Conservation (phyloP, 768 basidiomycete genomes). For the Cystoderma amianthinum region DNA sequence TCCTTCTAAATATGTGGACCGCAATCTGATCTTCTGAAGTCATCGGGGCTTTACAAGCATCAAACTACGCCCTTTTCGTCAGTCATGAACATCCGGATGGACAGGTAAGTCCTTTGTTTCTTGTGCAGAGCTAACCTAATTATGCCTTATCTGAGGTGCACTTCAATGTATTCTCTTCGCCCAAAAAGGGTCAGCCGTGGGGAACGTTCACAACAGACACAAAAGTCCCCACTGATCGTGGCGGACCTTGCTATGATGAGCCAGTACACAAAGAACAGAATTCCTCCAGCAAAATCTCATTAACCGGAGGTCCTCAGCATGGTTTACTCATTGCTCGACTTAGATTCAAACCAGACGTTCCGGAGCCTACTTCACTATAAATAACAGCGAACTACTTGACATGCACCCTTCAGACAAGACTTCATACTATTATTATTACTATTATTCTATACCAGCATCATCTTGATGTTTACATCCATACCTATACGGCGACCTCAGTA, state of each 20-base stretch:
- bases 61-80: slow-evolving; percentile 71
- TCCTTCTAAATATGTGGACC: background rate
- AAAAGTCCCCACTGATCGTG: slow-evolving; percentile 19
- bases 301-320: slow-evolving; percentile 24
- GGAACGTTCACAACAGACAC: slow-evolving; percentile 44
- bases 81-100: slow-evolving; percentile 64
- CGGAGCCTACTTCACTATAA: slow-evolving; percentile 34
- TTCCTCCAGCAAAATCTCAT: slow-evolving; percentile 37
- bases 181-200: slow-evolving; percentile 43
- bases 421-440: too few relatives aligned
- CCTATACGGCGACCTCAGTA: too few relatives aligned
- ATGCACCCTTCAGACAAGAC: too few relatives aligned
- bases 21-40: slow-evolving; percentile 22
- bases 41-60: slow-evolving; percentile 64
- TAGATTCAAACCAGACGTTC: slow-evolving; percentile 39
- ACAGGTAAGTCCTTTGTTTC: slow-evolving; percentile 24
- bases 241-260: slow-evolving; percentile 30
- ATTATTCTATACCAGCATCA: too few relatives aligned
- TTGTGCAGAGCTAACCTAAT: background rate
- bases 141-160: slow-evolving; percentile 21
- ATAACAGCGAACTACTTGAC: too few relatives aligned
- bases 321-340: slow-evolving; percentile 43
- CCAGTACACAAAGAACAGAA: slow-evolving; percentile 10
- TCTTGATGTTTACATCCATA: too few relatives aligned
- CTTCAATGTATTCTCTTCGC: slow-evolving; percentile 46